Conservation (phyloP, 2,329 filamentous ascomycete species). For the Venturia asperata region DNA sequence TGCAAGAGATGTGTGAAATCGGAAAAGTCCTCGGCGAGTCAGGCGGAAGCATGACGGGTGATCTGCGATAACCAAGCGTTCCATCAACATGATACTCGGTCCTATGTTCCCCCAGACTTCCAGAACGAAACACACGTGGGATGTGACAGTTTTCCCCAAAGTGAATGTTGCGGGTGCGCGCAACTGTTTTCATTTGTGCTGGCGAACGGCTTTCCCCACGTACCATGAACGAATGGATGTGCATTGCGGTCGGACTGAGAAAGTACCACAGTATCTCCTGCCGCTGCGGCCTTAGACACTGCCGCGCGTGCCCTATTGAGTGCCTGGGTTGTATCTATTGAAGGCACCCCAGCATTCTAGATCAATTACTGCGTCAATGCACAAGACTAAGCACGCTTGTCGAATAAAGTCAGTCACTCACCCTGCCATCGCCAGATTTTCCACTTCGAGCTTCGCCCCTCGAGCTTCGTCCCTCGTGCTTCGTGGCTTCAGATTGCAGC, state of each 20-base stretch:
- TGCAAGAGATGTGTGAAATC: not conserved
- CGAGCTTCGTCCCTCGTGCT: not conserved
- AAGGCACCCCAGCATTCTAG: not conserved
- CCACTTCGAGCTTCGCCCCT: not conserved
- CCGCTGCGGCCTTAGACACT: not conserved
- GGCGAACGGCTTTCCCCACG: no score
- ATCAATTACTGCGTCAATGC: not conserved
- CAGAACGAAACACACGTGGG: not conserved
- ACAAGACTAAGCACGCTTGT: not conserved
- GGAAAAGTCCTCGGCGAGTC: not conserved
- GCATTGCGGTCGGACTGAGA: not conserved
- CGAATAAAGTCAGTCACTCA: not conserved
- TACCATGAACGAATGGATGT: no score
- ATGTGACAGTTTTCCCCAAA: not conserved
- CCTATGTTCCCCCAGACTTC: not conserved
- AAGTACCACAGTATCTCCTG: no score
- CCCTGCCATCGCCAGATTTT: not conserved
- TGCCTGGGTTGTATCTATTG: not conserved
- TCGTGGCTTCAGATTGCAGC: not conserved
- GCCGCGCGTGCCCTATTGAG: not conserved
- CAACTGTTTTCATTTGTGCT: no score
- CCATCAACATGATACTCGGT: not conserved
- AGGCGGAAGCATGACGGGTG: not conserved
- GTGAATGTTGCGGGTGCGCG: not conserved
- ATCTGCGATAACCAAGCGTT: not conserved